Evolutionary conservation across 345 rosid genomes (phyloP).

Genomic region (Punica granatum): DNA sequence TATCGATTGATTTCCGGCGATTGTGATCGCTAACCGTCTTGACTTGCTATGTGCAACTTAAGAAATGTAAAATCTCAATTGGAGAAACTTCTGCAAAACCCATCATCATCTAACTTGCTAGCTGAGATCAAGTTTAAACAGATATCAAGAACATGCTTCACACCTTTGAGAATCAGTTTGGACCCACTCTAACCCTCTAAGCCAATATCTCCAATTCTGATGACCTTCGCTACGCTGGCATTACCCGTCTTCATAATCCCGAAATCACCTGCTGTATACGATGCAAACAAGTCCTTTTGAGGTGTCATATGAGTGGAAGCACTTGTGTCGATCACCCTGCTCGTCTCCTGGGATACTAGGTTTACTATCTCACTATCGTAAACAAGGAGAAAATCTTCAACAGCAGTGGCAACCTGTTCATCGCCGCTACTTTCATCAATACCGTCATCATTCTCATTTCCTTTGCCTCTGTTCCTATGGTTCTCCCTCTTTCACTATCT

Average conservation of each 20-base stretch:
- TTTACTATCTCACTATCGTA: neutral
- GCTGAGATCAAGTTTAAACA: no score
- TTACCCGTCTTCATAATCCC: neutral
- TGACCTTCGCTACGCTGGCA: neutral
- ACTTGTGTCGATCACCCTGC: no score
- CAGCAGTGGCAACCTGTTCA: neutral
- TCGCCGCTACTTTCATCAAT: no score
- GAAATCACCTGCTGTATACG: neutral
- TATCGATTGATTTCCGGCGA: neutral
- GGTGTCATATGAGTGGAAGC: no score
- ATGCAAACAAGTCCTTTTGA: neutral
- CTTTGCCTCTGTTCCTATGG: neutral
- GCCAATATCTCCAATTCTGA: neutral
- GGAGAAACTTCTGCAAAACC: no score
- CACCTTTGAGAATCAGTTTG: neutral
- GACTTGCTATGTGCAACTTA: slow-evolving; percentile 4
- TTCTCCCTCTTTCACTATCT: neutral
- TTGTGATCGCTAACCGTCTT: neutral
- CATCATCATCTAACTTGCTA: no score
- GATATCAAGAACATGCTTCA: no score
- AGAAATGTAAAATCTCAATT: slow-evolving; percentile 36
- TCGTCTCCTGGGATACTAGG: neutral
- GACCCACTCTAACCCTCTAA: neutral
- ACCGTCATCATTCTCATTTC: neutral
- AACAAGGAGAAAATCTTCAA: neutral